A percentile compares a stretch with the other conserved stretches of the same genome.
These are phyloP conservation scores for Gaertneriomyces semiglobifer DNA, from an alignment of 192 early-diverging fungal genomes.

Conservation along the genomic window DNA sequence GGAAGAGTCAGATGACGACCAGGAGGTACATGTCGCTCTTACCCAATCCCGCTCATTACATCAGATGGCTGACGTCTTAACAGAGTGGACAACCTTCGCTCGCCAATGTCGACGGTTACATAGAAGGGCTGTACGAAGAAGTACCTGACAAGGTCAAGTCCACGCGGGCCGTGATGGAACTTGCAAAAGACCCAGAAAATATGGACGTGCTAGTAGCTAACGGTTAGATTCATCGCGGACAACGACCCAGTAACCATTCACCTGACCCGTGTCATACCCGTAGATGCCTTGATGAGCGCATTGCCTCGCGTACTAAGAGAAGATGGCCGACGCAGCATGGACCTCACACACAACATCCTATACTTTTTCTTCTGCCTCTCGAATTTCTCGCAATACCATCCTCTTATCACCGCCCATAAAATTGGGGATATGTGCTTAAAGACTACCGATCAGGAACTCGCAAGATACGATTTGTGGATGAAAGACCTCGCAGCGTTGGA, in stretches of 20 bases:
- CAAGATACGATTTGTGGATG: slow-evolving; percentile 44
- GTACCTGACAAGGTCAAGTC: slow-evolving; percentile 50
- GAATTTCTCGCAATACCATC: slow-evolving; percentile 51
- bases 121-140: slow-evolving; percentile 56
- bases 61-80: neutral
- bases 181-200: slow-evolving; percentile 46
- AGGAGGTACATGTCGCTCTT: slow-evolving; percentile 11
- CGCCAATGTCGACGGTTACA: slow-evolving; percentile 45
- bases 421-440: slow-evolving; percentile 58
- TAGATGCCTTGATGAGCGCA: slow-evolving; percentile 45
- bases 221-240: slow-evolving; percentile 12
- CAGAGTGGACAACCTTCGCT: slow-evolving; percentile 37
- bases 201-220: slow-evolving; percentile 42
- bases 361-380: slow-evolving; percentile 59
- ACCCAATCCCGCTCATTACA: neutral
- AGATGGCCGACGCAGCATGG: slow-evolving; percentile 49
- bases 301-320: slow-evolving; percentile 56
- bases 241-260: neutral
- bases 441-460: slow-evolving; percentile 49
- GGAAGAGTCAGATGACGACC: slow-evolving; percentile 24
- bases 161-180: slow-evolving; percentile 44
- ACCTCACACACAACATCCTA: slow-evolving; percentile 56
- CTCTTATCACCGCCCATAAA: slow-evolving; percentile 54
- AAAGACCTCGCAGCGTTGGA: slow-evolving; percentile 46
- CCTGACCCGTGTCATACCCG: neutral